Evolutionary conservation across 129 eudicot species (phyloP).

Genomic region (Flaveria sonorensis): DNA sequence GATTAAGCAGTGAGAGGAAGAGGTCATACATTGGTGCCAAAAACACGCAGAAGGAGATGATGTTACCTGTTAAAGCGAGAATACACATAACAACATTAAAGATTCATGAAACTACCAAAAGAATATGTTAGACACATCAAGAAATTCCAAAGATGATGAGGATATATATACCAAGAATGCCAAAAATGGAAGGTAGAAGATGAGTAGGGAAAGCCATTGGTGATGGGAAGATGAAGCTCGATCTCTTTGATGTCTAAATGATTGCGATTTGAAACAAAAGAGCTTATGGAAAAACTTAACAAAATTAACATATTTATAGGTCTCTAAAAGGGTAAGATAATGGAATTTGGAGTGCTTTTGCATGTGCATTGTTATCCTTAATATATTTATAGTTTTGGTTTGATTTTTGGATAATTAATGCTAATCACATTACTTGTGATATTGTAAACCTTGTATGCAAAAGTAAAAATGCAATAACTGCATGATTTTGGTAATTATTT

Average conservation of each 20-base stretch:
- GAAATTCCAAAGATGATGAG: constrained; percentile 9
- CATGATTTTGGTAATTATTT: background rate
- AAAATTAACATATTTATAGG: constrained; percentile 28
- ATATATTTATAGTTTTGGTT: background rate
- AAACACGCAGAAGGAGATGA: constrained; percentile 63
- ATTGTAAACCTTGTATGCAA: background rate
- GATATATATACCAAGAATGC: constrained; percentile 49
- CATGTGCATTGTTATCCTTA: constrained; percentile 26
- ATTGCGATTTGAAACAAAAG: background rate
- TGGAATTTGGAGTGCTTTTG: constrained; percentile 1
- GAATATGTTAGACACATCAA: background rate
- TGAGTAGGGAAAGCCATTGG: constrained; percentile 44
- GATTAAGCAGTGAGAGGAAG: background rate
- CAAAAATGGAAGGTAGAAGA: constrained; percentile 44
- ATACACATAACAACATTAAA: background rate
- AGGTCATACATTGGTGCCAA: constrained; percentile 64
- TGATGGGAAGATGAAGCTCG: constrained; percentile 41
- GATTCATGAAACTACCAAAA: background rate
- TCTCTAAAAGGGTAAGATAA: constrained; percentile 24
- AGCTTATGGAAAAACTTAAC: constrained; percentile 29
- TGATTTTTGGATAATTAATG: constrained; percentile 10
- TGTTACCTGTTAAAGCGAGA: constrained; percentile 42
- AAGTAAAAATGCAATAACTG: background rate
- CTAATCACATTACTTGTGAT: constrained; percentile 20
- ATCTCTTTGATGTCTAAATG: background rate